phyloP scores from a whole-genome alignment of 345 rosid species.

The Gossypium anomalum region DNA sequence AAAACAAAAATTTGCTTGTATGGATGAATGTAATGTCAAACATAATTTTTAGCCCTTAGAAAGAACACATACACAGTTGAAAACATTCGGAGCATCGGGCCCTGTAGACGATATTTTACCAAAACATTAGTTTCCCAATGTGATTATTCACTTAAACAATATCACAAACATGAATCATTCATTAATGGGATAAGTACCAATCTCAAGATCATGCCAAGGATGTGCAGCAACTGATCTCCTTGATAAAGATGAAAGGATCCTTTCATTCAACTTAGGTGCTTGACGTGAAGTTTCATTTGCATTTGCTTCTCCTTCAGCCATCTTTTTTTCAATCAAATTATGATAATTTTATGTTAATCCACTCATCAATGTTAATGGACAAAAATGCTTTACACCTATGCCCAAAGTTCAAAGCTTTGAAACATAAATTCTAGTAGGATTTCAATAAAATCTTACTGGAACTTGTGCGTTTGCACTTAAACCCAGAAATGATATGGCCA shows the following conservation, averaged over 20 bases:
- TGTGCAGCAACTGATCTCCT: conserved; percentile 95
- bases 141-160: not conserved
- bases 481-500: conserved; percentile 17
- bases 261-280: conserved; percentile 69
- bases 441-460: not conserved
- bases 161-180: not conserved
- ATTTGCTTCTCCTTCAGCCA: conserved; percentile 34
- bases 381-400: not conserved
- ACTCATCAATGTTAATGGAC: not conserved
- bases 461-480: conserved; percentile 4
- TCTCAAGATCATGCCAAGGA: conserved; percentile 99
- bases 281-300: conserved; percentile 20
- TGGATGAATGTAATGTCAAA: not conserved
- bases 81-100: conserved; percentile 77
- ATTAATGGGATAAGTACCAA: conserved; percentile 41
- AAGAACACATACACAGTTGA: conserved; percentile 52
- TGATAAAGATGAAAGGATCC: conserved; percentile 92
- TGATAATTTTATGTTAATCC: not conserved
- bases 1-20: not conserved
- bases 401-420: not conserved
- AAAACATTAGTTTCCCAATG: conserved; percentile 18
- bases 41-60: not conserved
- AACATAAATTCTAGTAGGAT: not conserved
- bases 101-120: conserved; percentile 40
- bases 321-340: conserved; percentile 28